Base-by-base conservation (phyloP, 1,284 basidiomycete species). In the Sporisorium graminicola region DNA sequence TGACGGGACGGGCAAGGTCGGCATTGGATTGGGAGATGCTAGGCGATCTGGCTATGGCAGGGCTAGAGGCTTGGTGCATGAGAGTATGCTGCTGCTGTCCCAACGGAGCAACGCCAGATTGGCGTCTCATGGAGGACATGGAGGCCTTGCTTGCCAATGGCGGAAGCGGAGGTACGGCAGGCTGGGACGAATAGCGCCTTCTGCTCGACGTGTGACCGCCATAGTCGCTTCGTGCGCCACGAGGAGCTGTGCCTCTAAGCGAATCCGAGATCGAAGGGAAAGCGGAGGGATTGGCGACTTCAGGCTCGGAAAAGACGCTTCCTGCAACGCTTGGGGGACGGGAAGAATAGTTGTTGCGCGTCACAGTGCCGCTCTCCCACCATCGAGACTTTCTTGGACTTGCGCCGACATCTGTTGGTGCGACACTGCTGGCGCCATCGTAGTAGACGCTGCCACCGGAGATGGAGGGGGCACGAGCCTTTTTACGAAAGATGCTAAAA, bases 241-340 rank as follows among this genome's bases (percentile, higher is more conserved):
- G 67, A 7, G 60, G 60, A 2, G 49, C 55, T 5, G n/a, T 37
- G 10, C 42, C 52, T 27, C 54, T 54, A 18, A 65, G 26, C 2
- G 67, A 52, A 47, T 62, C 64, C 10, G 59, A 67, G 20, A 72
- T 53, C 55, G 57, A 51, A 14, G 75, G 53, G 46, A 65, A 71
- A 5, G 57, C 59, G 18, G 69, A 54, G 20, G 64, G 55, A 37
- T 42, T 52, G 33, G 64, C 29, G 0, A 29, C 40, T 13, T 76
- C 76, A 14, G 80, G 77, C 51, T 82, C 81, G 35, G 80, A 80
- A 49, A 82, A 80, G 67, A 80, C 55, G 61, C 77, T 79, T 20
- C 77, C 80, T 13, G 78, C 65, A 18, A 82, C 42, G 59, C 80
- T 82, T n/a, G 74, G 71, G 29, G 79, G 62, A 12, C 79, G 44